Base-by-base conservation (phyloP, 2,329 filamentous ascomycete species). In the Phialophora verrucosa region DNA sequence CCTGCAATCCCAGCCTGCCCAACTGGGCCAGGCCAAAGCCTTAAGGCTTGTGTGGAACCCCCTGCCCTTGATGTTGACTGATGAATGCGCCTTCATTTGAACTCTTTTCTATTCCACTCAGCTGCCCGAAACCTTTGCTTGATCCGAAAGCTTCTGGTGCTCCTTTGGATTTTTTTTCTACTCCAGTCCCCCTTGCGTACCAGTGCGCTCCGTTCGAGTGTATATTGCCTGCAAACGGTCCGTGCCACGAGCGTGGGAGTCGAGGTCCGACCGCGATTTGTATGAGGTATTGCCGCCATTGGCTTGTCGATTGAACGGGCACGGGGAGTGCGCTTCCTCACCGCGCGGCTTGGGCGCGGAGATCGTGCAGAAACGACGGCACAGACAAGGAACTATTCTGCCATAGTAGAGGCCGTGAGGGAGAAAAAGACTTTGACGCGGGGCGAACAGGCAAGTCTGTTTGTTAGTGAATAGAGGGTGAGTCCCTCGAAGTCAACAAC, bases 11-110 rank as follows among this genome's bases (percentile, higher is more conserved):
- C 63, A 66, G 60, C 62, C 60, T 68, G 50, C 61, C 51, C 58
- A 65, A 65, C 59, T 51, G 55, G 64, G 61, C 54, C 60, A 66
- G 62, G 50, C 61, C 25, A 67, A 54, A 53, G 62, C 35, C 50
- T 62, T 38, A 62, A 67, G 58, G 65, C 65, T 63, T 63, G 62
- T 67, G 68, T 64, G 65, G 68, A 61, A 66, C 63, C 65, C 65
- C 63, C 51, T 58, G 51, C 44, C 54, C 50, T 62, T 44, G 56
- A 58, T 63, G 65, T 63, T 67, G 62, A 62, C 62, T 49, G 55
- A 51, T 44, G 62, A 50, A 17, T 59, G 63, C 65, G 57, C 61
- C 42, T 53, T 42, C 60, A 66, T 63, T 60, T 64, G 59, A 66
- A 64, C 32, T 51, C 68, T 27, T 61, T 56, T 64, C 42, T 31